Evolutionary conservation across 208 protist species (phyloP), one percentile per base, ranked within the genome.

Genomic region (Trypanosoma vivax): DNA sequence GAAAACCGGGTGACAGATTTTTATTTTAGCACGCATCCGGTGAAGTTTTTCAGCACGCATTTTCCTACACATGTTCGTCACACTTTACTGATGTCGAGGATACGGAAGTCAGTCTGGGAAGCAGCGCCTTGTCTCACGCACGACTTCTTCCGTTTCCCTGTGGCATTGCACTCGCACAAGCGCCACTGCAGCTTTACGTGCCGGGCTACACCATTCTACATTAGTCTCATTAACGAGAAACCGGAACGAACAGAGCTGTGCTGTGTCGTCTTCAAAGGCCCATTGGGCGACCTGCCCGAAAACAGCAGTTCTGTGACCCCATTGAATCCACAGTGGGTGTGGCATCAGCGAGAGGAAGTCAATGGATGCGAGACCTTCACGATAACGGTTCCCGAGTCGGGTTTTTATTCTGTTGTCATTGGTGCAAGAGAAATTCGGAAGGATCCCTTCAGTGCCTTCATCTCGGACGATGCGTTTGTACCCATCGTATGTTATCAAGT

Each of bases 301-400:
- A 69, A 60, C 31, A 50, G 65, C 25, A 45, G 35, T 27, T 51
- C 48, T 16, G 58, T 50, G 21, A 25, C 49, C 1, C 39, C 60
- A 16, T 64, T 94, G 9, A 70, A 70, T 19, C 72, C 71, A 1
- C 63, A 86, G 56, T 91, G 83, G 78, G 66, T 88, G 34, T 94
- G 83, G 78, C 80, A 94, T 19, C 80, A 90, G 58, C 81, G 83
- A 14, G 60, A 77, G 11, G 83, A 94, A 52, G 57, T 45, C 2
- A 71, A 52, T 28, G 46, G 56, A 27, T 47, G 42, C 3, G 76
- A 90, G 49, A 91, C 82, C 7, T 94, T 94, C 48, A 90, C 83
- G 16, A 38, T 92, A 18, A 84, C 83, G 47, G 76, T 86, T 35
- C 87, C 83, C 14, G 68, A 80, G 50, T 61, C 56, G 3, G 83